Evolutionary conservation across 78 protist genomes (phyloP), one percentile per base, ranked within the genome.

Genomic region (Dictyostelium capitatum): DNA sequence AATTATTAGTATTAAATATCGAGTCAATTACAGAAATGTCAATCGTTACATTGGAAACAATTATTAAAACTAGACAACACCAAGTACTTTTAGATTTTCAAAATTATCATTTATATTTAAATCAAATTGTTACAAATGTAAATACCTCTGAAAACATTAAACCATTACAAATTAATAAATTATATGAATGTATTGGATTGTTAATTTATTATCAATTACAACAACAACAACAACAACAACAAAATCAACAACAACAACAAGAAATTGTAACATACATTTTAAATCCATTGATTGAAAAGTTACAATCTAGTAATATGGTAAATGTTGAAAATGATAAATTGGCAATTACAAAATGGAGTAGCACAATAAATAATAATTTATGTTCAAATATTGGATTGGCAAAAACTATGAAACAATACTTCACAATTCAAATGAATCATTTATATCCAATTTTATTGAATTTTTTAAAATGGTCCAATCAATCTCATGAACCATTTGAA

Each of bases 101-200:
- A 65, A 23, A 47, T 19, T 30, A 25, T 17, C 43, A 73, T 23
- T 25, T 23, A 28, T 51, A 5, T 69, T 43, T 19, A 82, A 82
- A 69, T 25, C 56, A 82, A 48, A 50, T 69, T 10, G 8, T 65
- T 48, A 62, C 50, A 19, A n/a, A 43, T 6, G n/a, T n/a, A 41
- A 19, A 46, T 11, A 37, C 43, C 43, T 1, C 2, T 2, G 2
- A 37, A 1, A 37, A 1, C 43, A 37, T 37, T 37, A 37, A 37
- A 37, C 23, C 43, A 30, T n/a, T 23, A 43, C 57, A 82, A 74
- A 69, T 17, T 65, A 46, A 54, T 15, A 54, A 62, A 25, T 10
- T 82, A 46, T 82, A 67, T 69, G 79, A 82, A 82, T 67, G 89
- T 53, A 82, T 82, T 62, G 89, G 89, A 7, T 28, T 37, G 14